Evolutionary conservation across 129 eudicot genomes (phyloP), one percentile per base, ranked within the genome.

Genomic region (Flaveria linearis): DNA sequence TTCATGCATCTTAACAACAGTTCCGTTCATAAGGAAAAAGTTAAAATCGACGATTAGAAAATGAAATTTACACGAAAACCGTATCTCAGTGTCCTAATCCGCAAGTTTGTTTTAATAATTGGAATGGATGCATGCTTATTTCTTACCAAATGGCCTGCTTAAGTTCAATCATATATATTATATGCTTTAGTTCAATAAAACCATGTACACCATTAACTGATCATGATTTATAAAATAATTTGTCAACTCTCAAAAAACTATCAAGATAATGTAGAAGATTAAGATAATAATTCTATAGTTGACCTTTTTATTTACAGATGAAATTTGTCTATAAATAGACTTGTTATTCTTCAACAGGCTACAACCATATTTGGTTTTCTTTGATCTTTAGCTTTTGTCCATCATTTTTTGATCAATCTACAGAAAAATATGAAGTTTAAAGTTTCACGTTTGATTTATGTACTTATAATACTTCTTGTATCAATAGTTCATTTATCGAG

Each of bases 291-390:
- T 62, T 72, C 43, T 74, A 9, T 47, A 39, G 76, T 66, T 71
- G 77, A 82, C 85, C 63, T 68, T 75, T 79, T 79, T 11, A 26
- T 62, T 50, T 36, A 45, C 41, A 43, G 15, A 78, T 50, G 33
- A 72, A 72, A 20, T 79, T 43, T 72, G 43, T 36, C 73, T 79
- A 79, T 84, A 84, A 75, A 76, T 79, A 75, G 71, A 55, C 78
- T 30, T 63, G 45, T 14, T 56, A 14, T 49, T 61, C 9, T 42
- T 25, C n/a, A 69, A 63, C 75, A 74, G 74, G 41, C 41, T 36
- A 5, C 41, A 36, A 36, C 41, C 41, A 36, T 36, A 36, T 36
- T 36, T 36, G 8, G 41, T 36, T 36, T 36, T 36, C 7, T 36
- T 5, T 36, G 41, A 36, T 36, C 71, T 61, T 17, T 46, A 63